These are phyloP conservation scores for Pythium sukuiense DNA, from an alignment of 352 stramenopile species.

Conservation along the genomic window DNA sequence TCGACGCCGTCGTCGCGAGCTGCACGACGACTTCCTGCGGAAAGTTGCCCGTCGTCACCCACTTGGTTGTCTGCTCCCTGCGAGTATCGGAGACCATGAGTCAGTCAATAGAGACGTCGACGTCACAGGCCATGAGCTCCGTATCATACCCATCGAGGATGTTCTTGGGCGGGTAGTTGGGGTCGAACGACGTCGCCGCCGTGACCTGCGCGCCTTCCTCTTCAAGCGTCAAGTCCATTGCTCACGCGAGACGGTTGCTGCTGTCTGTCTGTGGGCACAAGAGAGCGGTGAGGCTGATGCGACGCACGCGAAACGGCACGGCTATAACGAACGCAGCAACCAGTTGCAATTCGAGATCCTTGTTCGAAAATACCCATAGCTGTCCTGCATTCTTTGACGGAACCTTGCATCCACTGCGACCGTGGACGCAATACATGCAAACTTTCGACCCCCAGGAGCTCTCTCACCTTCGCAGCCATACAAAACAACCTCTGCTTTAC, in stretches of 20 bases:
- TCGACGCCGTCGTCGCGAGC: conserved; percentile 68
- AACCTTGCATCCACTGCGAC: background rate
- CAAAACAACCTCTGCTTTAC: background rate
- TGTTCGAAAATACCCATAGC: background rate
- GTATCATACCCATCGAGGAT: conserved; percentile 70
- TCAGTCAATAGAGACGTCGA: background rate
- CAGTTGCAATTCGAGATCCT: background rate
- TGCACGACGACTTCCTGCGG: conserved; percentile 83
- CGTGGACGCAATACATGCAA: background rate
- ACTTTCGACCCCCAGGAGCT: too few relatives aligned
- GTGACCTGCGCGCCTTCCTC: conserved; percentile 83
- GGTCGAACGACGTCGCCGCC: conserved; percentile 74
- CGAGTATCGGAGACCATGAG: background rate
- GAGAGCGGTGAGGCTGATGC: background rate
- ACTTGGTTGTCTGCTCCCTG: conserved; percentile 78
- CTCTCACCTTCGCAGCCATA: background rate
- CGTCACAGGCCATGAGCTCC: background rate
- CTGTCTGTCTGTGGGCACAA: background rate
- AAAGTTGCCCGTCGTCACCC: conserved; percentile 80
- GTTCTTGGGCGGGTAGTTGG: conserved; percentile 66
- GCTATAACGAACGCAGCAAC: background rate
- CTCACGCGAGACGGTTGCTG: background rate
- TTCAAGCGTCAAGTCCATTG: conserved; percentile 80
- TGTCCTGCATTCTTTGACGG: background rate
- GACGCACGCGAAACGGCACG: background rate